phyloP scores from a whole-genome alignment of 768 basidiomycete species.

The Calocera viscosa region DNA sequence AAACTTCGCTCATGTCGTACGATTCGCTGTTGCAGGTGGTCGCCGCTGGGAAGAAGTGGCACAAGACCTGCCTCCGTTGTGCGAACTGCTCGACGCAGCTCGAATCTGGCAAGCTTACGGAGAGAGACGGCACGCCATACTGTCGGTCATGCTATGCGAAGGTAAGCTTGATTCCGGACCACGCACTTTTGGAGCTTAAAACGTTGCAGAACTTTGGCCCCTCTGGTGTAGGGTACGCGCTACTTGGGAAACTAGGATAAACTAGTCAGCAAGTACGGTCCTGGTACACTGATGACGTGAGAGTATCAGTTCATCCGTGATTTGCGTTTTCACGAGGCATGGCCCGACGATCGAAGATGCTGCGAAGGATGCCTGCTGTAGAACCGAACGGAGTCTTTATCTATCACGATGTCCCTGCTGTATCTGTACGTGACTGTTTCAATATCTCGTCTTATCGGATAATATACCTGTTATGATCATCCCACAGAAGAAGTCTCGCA shows the following conservation, averaged over 20 bases:
- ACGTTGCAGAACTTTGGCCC: not conserved
- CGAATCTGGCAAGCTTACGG: conserved; percentile 8
- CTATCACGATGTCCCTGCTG: not conserved
- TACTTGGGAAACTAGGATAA: not conserved
- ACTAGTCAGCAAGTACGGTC: not conserved
- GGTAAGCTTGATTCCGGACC: not conserved
- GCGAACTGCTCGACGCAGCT: conserved; percentile 4
- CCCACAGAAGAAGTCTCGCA: not conserved
- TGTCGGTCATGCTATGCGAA: conserved; percentile 1
- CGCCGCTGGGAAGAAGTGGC: conserved; percentile 13
- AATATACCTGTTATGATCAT: not conserved
- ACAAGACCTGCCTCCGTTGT: conserved; percentile 13
- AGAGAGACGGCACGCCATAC: conserved; percentile 11
- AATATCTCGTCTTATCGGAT: not conserved
- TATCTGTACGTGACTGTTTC: not conserved
- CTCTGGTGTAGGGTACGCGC: conserved; percentile 3
- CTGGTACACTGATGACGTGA: not conserved
- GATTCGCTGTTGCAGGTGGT: conserved; percentile 3
- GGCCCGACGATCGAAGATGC: not conserved
- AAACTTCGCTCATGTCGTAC: not conserved
- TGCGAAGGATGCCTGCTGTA: not conserved
- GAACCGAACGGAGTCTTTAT: not conserved
- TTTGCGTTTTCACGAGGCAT: not conserved
- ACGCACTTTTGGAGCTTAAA: not conserved
- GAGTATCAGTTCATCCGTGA: not conserved